A percentile compares a stretch with the other conserved stretches of the same genome.
Conservation (phyloP, 768 basidiomycete genomes). For the Podaxis pistillaris region DNA sequence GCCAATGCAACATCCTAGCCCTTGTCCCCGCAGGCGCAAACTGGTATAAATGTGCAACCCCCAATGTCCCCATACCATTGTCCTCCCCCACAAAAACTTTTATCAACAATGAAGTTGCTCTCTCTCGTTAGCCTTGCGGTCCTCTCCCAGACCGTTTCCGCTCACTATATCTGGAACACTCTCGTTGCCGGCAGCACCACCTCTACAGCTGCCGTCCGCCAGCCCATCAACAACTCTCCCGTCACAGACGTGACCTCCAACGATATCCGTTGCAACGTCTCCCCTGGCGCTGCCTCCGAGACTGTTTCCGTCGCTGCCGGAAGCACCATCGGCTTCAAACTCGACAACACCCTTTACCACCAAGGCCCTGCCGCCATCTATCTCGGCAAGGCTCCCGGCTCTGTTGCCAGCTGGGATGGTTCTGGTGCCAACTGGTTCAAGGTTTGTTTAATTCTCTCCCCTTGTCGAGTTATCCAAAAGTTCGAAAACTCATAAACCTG, state of each 20-base stretch:
- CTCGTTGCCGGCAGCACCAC: slow-evolving; percentile 28
- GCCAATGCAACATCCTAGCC: not conserved
- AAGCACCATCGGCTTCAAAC: slow-evolving; percentile 37
- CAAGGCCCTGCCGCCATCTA: slow-evolving; percentile 45
- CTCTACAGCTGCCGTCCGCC: slow-evolving; percentile 30
- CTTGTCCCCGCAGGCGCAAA: not conserved
- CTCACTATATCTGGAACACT: slow-evolving; percentile 35
- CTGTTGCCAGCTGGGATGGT: slow-evolving; percentile 43
- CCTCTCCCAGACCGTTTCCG: slow-evolving; percentile 29
- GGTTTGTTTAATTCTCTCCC: slow-evolving; percentile 27
- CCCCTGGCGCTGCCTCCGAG: slow-evolving; percentile 30
- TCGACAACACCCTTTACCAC: slow-evolving; percentile 42
- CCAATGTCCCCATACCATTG: not conserved
- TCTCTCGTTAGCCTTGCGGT: slow-evolving; percentile 22
- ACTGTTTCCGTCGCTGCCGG: slow-evolving; percentile 39
- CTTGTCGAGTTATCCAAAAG: slow-evolving; percentile 12
- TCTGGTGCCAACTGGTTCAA: slow-evolving; percentile 53
- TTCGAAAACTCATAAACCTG: not conserved
- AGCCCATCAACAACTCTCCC: slow-evolving; percentile 33
- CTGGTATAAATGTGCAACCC: not conserved
- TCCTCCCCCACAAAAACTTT: not conserved
- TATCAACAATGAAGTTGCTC: slow-evolving; percentile 27
- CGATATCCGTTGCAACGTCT: slow-evolving; percentile 36
- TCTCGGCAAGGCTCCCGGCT: slow-evolving; percentile 45
- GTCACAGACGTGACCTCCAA: slow-evolving; percentile 28